Percentiles rank a stretch among this genome's conserved stretches.
Evolutionary conservation across 129 eudicot species (phyloP).

Genomic region (Centrapalus pauciflorus): DNA sequence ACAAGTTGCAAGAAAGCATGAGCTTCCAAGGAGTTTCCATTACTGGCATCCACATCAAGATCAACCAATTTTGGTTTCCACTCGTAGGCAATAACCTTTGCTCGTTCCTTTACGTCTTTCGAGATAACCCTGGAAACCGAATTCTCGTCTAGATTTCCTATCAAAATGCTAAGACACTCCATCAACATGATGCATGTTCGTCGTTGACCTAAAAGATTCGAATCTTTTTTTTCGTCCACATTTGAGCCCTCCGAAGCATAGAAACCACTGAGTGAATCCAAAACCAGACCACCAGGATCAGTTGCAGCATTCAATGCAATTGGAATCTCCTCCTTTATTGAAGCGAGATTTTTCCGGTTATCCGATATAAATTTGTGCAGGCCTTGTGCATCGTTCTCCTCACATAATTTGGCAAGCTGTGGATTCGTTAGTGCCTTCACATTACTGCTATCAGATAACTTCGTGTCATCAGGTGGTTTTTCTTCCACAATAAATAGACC

Average conservation of each 20-base stretch:
- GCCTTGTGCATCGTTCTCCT: slow-evolving; percentile 70
- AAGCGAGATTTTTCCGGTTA: slow-evolving; percentile 88
- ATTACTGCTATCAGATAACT: slow-evolving; percentile 30
- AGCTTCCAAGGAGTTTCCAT: slow-evolving; percentile 96
- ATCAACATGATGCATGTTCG: slow-evolving; percentile 89
- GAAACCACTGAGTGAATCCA: slow-evolving; percentile 82
- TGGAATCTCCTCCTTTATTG: slow-evolving; percentile 85
- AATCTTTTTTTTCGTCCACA: slow-evolving; percentile 76
- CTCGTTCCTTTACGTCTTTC: slow-evolving; percentile 56
- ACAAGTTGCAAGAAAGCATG: slow-evolving; percentile 96
- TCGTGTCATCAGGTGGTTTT: slow-evolving; percentile 43
- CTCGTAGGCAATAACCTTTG: slow-evolving; percentile 83
- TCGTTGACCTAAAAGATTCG: slow-evolving; percentile 78
- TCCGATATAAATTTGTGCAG: slow-evolving; percentile 92
- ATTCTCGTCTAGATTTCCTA: slow-evolving; percentile 35
- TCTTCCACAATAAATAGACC: slow-evolving; percentile 35
- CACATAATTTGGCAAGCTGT: slow-evolving; percentile 72
- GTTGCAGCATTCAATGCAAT: slow-evolving; percentile 73
- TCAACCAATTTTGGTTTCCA: slow-evolving; percentile 92
- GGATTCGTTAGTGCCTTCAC: slow-evolving; percentile 67
- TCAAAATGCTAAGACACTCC: slow-evolving; percentile 84
- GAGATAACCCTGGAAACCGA: slow-evolving; percentile 54
- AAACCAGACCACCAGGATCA: slow-evolving; percentile 75
- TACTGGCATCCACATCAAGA: slow-evolving; percentile 92
- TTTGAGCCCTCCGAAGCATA: slow-evolving; percentile 26